Conservation (phyloP, 1,284 basidiomycete genomes). For the Moesziomyces sp. region DNA sequence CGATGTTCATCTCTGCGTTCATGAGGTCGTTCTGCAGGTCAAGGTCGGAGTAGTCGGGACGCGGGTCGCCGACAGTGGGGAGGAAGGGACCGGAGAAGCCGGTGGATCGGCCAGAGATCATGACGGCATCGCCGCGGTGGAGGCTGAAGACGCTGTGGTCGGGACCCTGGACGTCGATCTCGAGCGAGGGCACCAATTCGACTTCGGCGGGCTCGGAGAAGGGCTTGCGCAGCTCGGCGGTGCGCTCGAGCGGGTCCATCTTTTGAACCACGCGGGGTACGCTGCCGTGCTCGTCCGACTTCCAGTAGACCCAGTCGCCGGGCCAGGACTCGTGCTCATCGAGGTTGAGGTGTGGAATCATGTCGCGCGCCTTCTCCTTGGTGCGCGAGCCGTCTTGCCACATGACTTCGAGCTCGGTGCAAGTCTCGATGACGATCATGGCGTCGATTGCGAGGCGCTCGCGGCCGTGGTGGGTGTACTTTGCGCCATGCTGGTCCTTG, state of each 20-base stretch:
- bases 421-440: slow-evolving; percentile 75
- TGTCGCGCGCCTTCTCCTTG: slow-evolving; percentile 74
- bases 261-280: slow-evolving; percentile 79
- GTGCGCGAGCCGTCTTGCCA: slow-evolving; percentile 85
- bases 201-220: slow-evolving; percentile 60
- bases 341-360: slow-evolving; percentile 79
- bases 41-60: slow-evolving; percentile 28
- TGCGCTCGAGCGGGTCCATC: slow-evolving; percentile 62
- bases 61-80: slow-evolving; percentile 43
- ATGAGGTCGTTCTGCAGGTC: slow-evolving; percentile 35
- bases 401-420: slow-evolving; percentile 77
- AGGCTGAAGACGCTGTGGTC: slow-evolving; percentile 74
- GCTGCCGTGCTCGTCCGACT: slow-evolving; percentile 75
- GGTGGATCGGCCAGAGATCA: slow-evolving; percentile 76
- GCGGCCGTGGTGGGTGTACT: slow-evolving; percentile 34
- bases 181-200: slow-evolving; percentile 82
- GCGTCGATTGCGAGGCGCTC: slow-evolving; percentile 39
- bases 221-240: slow-evolving; percentile 56
- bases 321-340: slow-evolving; percentile 71
- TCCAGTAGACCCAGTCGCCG: slow-evolving; percentile 89
- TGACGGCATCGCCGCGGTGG: slow-evolving; percentile 82
- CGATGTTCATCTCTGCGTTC: slow-evolving; percentile 28
- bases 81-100: slow-evolving; percentile 69
- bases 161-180: slow-evolving; percentile 83
- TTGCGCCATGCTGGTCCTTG: slow-evolving; percentile 42